phyloP scores from a whole-genome alignment of 306 rosid genomes.

The Quercus aquifolioides region DNA sequence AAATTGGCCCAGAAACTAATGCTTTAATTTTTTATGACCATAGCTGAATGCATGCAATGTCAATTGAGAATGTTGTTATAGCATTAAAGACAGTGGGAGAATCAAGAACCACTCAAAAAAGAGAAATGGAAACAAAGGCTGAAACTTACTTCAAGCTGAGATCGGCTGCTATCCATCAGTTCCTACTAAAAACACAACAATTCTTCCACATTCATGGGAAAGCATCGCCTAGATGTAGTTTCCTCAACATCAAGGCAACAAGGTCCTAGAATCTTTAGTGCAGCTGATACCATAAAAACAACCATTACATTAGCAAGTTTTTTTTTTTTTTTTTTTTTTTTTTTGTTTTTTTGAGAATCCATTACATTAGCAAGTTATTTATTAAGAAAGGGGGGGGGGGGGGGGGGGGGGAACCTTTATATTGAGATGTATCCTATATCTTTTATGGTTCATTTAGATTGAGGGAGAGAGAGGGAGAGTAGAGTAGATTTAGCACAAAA shows the following conservation, averaged over 20 bases:
- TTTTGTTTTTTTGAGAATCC: too few species aligned
- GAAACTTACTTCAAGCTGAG: conserved; percentile 32
- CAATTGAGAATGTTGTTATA: background rate
- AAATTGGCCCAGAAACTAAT: background rate
- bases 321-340: too few species aligned
- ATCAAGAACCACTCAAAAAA: background rate
- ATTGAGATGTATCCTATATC: too few species aligned
- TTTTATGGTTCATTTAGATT: too few species aligned
- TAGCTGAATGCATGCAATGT: background rate
- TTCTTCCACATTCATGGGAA: conserved; percentile 9
- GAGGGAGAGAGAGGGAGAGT: too few species aligned
- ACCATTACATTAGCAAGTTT: background rate
- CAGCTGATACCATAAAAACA: conserved; percentile 12
- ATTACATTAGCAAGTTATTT: background rate
- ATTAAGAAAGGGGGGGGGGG: too few species aligned
- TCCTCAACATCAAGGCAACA: conserved; percentile 3
- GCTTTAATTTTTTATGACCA: background rate
- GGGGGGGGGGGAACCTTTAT: too few species aligned
- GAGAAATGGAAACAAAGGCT: background rate
- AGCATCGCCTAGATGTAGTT: background rate
- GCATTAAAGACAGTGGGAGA: background rate
- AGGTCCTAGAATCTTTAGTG: background rate
- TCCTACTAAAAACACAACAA: background rate
- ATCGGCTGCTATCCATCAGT: conserved; percentile 21
- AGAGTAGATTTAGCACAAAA: too few species aligned